These are phyloP conservation scores for Podila epigama DNA, from an alignment of 192 early-diverging fungal species.

Conservation along the genomic window DNA sequence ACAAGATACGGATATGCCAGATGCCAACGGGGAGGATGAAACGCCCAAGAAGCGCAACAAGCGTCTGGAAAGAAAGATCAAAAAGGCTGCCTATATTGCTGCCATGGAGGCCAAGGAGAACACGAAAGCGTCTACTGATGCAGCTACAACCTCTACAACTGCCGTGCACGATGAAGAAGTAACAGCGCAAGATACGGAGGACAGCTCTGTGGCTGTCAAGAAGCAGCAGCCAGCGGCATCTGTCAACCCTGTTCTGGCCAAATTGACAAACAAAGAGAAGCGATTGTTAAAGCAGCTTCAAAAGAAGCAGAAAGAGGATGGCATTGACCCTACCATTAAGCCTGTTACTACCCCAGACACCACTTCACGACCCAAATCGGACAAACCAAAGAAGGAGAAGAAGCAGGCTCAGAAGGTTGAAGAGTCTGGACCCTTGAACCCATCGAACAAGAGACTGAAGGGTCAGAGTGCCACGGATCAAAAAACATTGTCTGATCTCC, in stretches of 20 bases:
- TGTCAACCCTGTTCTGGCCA: constrained; percentile 19
- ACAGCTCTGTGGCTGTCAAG: neutral
- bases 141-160: neutral
- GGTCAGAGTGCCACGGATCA: constrained; percentile 10
- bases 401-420: neutral
- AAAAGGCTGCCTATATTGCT: constrained; percentile 39
- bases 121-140: neutral
- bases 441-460: neutral
- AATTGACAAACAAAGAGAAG: constrained; percentile 43
- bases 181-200: neutral
- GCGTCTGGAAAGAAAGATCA: constrained; percentile 46
- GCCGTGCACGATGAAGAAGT: neutral
- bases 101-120: constrained; percentile 23
- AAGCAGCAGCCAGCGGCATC: neutral
- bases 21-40: neutral
- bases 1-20: neutral
- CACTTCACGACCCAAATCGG: neutral
- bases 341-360: neutral
- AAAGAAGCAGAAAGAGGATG: constrained; percentile 33
- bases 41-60: constrained; percentile 41
- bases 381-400: constrained; percentile 1
- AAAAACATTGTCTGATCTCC: neutral
- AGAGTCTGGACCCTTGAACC: constrained; percentile 12
- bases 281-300: constrained; percentile 44
- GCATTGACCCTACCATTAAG: constrained; percentile 17